Base-by-base conservation (phyloP, 331 rosid genomes). In the Pyrus hybrid region DNA sequence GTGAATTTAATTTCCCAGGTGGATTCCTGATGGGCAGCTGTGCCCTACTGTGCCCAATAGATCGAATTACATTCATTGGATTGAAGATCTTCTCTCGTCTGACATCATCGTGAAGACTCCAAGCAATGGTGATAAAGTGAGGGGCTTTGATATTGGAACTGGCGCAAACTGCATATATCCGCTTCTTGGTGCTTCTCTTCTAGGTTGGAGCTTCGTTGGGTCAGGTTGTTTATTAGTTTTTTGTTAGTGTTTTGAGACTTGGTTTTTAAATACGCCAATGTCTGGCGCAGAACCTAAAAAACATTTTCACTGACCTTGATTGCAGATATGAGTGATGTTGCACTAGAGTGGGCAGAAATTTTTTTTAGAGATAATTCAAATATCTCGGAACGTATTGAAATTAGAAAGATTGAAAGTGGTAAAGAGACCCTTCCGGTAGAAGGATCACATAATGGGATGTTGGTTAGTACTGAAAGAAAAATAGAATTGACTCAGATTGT, bases 31-130 rank as follows among this genome's bases (percentile, higher is more conserved):
- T 77, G 97, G 93, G 14, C 97, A 93, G 63, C 89, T 88, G 22
- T 90, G 96, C 54, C 97, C 97, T 16, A 93, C 97, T 11, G 89
- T 93, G 35, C 96, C 96, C n/a, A 93, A 93, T 79, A 86, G 97
- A 88, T 88, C 85, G 69, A 93, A 90, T 70, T 93, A 93, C 87
- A 87, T 93, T 79, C 94, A 86, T 76, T 93, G 97, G 97, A 68
- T 93, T 74, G 85, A 87, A 67, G 91, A 88, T 78, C 91, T 93
- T 85, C 84, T 93, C 43, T 81, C 76, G 3, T 88, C 93, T n/a
- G 79, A 93, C 57, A 73, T 90, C 75, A 78, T 93, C 73, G 81
- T 82, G 2, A 82, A 83, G 68, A 49, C 13, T 28, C 28, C 70
- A 23, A 30, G 76, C 18, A 53, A n/a, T 65, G 74, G 66, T 53